phyloP scores from a whole-genome alignment of 257 asterid species.

The Solanum rostratum region DNA sequence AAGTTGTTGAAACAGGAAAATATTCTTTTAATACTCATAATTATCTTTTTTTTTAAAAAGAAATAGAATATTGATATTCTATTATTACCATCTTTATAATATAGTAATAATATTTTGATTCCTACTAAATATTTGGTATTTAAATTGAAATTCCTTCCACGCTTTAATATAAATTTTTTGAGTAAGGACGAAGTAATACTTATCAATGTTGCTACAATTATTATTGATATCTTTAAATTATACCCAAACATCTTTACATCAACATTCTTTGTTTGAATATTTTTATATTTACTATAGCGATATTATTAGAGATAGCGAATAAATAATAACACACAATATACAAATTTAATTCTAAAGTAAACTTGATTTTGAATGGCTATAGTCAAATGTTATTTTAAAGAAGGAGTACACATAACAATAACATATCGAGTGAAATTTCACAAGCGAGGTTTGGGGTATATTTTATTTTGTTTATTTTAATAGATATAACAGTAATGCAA shows the following conservation, averaged over 20 bases:
- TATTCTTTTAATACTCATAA: not conserved
- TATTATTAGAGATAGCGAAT: not conserved
- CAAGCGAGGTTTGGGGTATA: too few relatives aligned
- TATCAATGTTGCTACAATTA: not conserved
- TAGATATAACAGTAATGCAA: not conserved
- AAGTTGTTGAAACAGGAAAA: not conserved
- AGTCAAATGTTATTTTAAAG: not conserved
- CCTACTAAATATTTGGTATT: too few relatives aligned
- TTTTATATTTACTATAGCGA: not conserved
- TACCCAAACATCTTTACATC: not conserved
- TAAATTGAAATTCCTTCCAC: too few relatives aligned
- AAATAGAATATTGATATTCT: not conserved
- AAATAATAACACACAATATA: too few relatives aligned
- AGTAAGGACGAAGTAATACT: not conserved
- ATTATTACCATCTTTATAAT: not conserved
- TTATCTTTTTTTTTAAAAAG: too few relatives aligned
- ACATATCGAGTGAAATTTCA: too few relatives aligned
- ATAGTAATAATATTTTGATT: too few relatives aligned
- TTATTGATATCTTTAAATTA: not conserved
- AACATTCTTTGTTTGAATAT: fast-evolving
- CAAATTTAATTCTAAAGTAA: too few relatives aligned
- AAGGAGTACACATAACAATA: too few relatives aligned
- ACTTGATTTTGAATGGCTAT: too few relatives aligned
- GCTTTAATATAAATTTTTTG: not conserved
- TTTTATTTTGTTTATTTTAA: not conserved